These are phyloP conservation scores for Physocladia obscura DNA, from an alignment of 192 early-diverging fungal species.

Conservation along the genomic window DNA sequence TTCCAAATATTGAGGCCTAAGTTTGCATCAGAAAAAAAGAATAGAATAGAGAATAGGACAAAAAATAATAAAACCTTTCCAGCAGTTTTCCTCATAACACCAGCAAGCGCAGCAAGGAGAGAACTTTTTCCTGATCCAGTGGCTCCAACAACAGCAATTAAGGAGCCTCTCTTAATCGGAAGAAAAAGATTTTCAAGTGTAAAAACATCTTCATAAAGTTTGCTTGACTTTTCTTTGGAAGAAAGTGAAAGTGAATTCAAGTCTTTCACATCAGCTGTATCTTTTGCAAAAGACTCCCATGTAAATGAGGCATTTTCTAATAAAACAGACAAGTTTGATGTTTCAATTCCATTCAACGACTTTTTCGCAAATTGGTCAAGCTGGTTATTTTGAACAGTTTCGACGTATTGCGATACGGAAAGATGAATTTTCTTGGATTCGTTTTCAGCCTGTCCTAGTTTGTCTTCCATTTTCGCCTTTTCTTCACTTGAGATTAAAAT, in stretches of 20 bases:
- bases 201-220: not conserved
- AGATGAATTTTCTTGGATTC: too few species aligned
- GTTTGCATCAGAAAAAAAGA: not conserved
- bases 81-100: slow-evolving; percentile 66
- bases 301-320: slow-evolving; percentile 23
- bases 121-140: slow-evolving; percentile 75
- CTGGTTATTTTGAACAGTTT: too few species aligned
- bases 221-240: not conserved
- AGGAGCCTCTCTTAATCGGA: slow-evolving; percentile 63
- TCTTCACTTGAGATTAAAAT: not conserved
- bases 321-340: not conserved
- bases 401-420: too few species aligned
- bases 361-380: too few species aligned
- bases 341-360: too few species aligned
- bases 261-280: not conserved
- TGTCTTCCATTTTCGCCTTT: too few species aligned
- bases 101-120: slow-evolving; percentile 71
- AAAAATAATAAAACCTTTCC: slow-evolving; percentile 29
- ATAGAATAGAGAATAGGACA: not conserved
- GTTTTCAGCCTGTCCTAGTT: too few species aligned
- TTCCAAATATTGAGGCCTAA: slow-evolving; percentile 56
- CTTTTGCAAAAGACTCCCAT: not conserved
- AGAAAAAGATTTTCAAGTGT: slow-evolving; percentile 62
- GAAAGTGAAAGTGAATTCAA: not conserved
- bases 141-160: slow-evolving; percentile 74